Evolutionary conservation across 2,329 filamentous ascomycete genomes (phyloP), one percentile per base, ranked within the genome.

Genomic region (Fonsecaea pedrosoi): DNA sequence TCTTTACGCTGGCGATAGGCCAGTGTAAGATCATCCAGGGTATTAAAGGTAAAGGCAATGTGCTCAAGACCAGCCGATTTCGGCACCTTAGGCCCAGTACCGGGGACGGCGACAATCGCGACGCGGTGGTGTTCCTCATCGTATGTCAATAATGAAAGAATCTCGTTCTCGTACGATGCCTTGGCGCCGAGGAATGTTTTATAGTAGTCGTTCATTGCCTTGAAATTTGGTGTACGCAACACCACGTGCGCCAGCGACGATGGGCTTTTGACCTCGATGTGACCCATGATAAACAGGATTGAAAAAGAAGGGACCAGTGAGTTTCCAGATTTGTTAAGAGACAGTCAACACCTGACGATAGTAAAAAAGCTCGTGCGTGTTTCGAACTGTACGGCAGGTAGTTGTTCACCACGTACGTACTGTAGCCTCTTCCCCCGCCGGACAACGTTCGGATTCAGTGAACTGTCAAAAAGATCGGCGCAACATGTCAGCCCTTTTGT

Each of bases 111-210:
- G 25, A 75, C 38, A 40, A 84, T 74, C 13, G 79, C 82, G 35
- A 83, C 74, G 37, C 82, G 82, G 71, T 84, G 82, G 48, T 68
- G 65, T 34, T 59, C 56, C 9, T 40, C 34, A 37, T 59, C 56
- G 15, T 59, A 59, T 18, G 35, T 45, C n/a, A 59, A 62, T 2
- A 67, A 63, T n/a, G 53, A 35, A 13, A 67, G 12, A 5, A 59
- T 30, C 9, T 54, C 34, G 60, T 59, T 67, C 7, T 30, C 53
- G 38, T 59, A 56, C n/a, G 38, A 34, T 30, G 53, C 60, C 7
- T 30, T 15, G 42, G 18, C 64, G 13, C 64, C 64, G 10, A 67
- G 54, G 40, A 67, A 67, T 12, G 15, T 56, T n/a, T 15, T 32
- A 38, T 59, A 67, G 42, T 18, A 67, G 6, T 57, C 30, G 40